Base-by-base conservation (phyloP, 108 stramenopile species). In the Skeletonema costatum region DNA sequence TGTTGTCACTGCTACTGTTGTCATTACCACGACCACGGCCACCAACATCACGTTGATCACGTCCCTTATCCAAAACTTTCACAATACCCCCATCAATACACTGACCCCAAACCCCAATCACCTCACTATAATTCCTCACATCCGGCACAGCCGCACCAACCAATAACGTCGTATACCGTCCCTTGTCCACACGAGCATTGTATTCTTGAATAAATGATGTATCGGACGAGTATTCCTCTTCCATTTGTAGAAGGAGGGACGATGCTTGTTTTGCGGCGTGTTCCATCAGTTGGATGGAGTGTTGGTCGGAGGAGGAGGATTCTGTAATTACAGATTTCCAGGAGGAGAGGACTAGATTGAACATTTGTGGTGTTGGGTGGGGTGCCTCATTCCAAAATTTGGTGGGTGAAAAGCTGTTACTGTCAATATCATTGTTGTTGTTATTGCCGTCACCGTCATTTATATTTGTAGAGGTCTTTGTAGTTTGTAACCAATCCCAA, bases 311-410 rank as follows among this genome's bases (percentile, higher is more conserved):
- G 38, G 38, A 39, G 38, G 38, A 39, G 0, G 38, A 39, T 7
- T 73, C 74, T 50, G 64, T 61, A 19, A 80, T 64, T 17, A 80
- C 79, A 73, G 68, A 64, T 64, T 74, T 74, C 79, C 79, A 80
- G 7, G 67, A 44, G 46, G 73, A 46, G 13, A 80, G 69, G 36
- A 67, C 68, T 2, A 80, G 68, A 42, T 73, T 73, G 41, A 36
- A 74, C 79, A 80, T 80, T 73, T 80, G 60, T 74, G 69, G 73
- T 3, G 79, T 69, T 19, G 79, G 79, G 64, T 80, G 79, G 5
- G 79, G 72, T 59, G 73, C 73, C 32, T 73, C 58, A 19, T 70
- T 74, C 79, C 79, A 80, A 35, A 66, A 67, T 59, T 58, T 44
- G 46, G 66, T 80, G 2, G 79, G 79, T 61, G 79, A 80, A 36